Conservation (phyloP, 352 stramenopile genomes). For the Phytophthora tentaculata region DNA sequence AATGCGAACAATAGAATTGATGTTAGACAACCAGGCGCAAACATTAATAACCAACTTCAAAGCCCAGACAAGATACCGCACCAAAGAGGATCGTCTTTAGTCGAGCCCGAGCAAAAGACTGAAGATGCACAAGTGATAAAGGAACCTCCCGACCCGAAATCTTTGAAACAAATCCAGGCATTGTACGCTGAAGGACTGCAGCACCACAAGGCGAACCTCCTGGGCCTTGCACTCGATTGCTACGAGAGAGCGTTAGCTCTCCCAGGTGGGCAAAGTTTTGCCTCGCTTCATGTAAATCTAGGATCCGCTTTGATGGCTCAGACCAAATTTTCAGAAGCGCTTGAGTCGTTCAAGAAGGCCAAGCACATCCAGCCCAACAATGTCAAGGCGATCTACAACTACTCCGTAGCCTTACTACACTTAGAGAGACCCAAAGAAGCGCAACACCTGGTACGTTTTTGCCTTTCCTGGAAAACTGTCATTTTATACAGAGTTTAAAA, state of each 20-base stretch:
- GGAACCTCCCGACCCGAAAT: conserved; percentile 16
- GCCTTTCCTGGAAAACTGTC: conserved; percentile 10
- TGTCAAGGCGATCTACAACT: conserved; percentile 68
- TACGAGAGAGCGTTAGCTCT: conserved; percentile 61
- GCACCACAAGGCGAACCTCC: conserved; percentile 58
- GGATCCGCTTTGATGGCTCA: conserved; percentile 59
- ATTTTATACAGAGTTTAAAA: conserved; percentile 1
- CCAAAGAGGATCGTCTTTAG: not conserved
- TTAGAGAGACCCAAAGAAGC: conserved; percentile 38
- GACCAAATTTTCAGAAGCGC: conserved; percentile 41
- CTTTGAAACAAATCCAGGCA: conserved; percentile 46
- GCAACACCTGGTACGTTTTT: conserved; percentile 34
- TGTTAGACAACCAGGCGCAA: not conserved
- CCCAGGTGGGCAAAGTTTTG: conserved; percentile 46
- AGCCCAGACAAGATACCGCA: not conserved
- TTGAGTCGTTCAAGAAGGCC: conserved; percentile 47
- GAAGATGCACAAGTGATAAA: conserved; percentile 8
- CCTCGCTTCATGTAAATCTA: conserved; percentile 75
- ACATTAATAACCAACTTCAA: conserved; percentile 12
- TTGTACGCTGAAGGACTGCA: conserved; percentile 70
- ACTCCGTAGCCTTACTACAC: conserved; percentile 55
- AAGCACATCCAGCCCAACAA: conserved; percentile 60
- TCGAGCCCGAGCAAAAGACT: conserved; percentile 1
- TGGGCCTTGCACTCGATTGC: conserved; percentile 50
- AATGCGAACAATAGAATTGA: not conserved